A percentile compares a stretch with the other conserved stretches of the same genome.
These are phyloP conservation scores for Myochromella boudieri DNA, from an alignment of 768 basidiomycete species.

Conservation along the genomic window DNA sequence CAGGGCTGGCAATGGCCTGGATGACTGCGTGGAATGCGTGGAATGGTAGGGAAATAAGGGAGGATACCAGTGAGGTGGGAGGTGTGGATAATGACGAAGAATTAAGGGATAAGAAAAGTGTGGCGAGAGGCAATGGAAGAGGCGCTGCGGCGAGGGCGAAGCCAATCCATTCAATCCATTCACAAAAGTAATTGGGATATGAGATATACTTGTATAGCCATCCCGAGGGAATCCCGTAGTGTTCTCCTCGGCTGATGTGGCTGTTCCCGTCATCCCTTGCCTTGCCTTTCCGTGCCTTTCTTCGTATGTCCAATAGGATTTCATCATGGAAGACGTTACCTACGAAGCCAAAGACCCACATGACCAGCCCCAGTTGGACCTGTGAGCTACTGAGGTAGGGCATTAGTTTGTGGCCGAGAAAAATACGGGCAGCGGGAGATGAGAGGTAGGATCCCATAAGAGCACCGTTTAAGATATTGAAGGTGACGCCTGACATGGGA, in stretches of 20 bases:
- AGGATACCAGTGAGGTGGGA: constrained; percentile 10
- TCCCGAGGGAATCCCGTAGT: constrained; percentile 69
- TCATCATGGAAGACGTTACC: constrained; percentile 93
- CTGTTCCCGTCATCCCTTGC: constrained; percentile 19
- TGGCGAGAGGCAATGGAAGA: constrained; percentile 27
- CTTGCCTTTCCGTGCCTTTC: constrained; percentile 49
- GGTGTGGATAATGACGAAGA: too few species aligned
- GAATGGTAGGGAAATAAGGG: constrained; percentile 9
- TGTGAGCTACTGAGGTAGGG: constrained; percentile 23
- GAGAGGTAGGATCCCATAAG: constrained; percentile 72
- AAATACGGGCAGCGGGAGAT: constrained; percentile 49
- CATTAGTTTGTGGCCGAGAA: constrained; percentile 29
- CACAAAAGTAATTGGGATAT: constrained; percentile 92
- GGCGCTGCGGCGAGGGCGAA: constrained; percentile 78
- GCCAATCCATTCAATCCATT: constrained; percentile 94
- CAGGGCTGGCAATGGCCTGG: too few species aligned
- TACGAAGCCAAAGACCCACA: constrained; percentile 72
- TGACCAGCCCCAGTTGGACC: constrained; percentile 62
- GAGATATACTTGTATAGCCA: constrained; percentile 76
- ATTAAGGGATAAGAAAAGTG: constrained; percentile 10
- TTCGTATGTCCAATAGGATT: constrained; percentile 78
- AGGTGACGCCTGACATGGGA: constrained; percentile 49
- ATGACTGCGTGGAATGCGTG: constrained; percentile 20
- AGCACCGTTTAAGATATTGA: constrained; percentile 74
- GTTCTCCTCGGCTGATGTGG: too few species aligned